Evolutionary conservation across 2,329 filamentous ascomycete species (phyloP), one percentile per base, ranked within the genome.

Genomic region (Alternaria infectoria): DNA sequence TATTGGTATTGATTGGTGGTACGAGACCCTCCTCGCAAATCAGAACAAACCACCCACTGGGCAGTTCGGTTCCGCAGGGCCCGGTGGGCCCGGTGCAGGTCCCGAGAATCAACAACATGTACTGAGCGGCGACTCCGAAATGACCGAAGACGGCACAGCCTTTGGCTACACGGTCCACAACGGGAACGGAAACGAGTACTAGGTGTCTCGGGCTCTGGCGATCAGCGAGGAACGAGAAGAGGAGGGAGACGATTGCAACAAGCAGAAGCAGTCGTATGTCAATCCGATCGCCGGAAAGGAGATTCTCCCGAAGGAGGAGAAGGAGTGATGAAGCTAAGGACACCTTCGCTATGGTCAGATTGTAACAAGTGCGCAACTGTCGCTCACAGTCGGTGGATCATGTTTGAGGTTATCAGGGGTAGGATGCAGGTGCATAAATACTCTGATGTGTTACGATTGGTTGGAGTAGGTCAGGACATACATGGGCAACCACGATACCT

Each of bases 1-100:
- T 82, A 80, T 80, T 80, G 77, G 76, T 83, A 81, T 81, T 84
- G 78, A 85, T 81, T 84, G 80, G 79, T 79, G 81, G 78, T 75
- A 86, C 84, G 83, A 95, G 90, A 93, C 91, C 69, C 91, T 96
- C 83, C 91, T 93, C 71, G 91, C 91, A 81, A 88, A 87, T 78
- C 87, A 89, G 80, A 85, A 84, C 79, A 86, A 87, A 65, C 85
- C 85, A 76, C 83, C 85, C 66, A 80, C 78, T 69, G 77, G 77
- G 65, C 77, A 77, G 65, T 77, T 73, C 72, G 69, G 69, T 74
- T 67, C 77, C 69, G 68, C 70, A 70, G 77, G 76, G 69, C 61
- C 71, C 71, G 69, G 70, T 71, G 74, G 76, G 68, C 60, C 76
- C 74, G 74, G 74, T 71, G 44, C 77, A 76, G 69, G 70, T 67